These are phyloP conservation scores for Acanthamoeba lenticulata DNA, from an alignment of 208 protist genomes.

Conservation along the genomic window DNA sequence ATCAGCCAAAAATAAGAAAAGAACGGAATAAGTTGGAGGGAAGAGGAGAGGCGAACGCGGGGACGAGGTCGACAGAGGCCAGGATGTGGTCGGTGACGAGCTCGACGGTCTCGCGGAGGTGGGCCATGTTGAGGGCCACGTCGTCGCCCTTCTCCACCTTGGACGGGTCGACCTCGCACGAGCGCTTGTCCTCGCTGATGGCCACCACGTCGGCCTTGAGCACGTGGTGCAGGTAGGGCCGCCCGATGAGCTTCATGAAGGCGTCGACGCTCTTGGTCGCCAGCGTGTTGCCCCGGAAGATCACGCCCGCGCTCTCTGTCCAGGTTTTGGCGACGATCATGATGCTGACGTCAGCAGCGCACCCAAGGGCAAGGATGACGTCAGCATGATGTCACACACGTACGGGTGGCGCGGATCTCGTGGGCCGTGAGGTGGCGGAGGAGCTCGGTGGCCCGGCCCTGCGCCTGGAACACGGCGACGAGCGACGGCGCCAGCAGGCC, in stretches of 20 bases:
- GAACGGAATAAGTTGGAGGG: neutral
- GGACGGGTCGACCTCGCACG: conserved; percentile 43
- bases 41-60: neutral
- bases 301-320: conserved; percentile 22
- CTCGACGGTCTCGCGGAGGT: neutral
- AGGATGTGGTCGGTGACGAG: conserved; percentile 30
- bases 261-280: conserved; percentile 24
- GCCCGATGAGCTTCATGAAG: conserved; percentile 45
- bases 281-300: conserved; percentile 39
- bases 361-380: too few species aligned
- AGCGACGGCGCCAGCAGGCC: neutral
- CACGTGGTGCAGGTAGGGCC: neutral
- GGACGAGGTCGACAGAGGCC: neutral
- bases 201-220: neutral
- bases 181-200: conserved; percentile 39
- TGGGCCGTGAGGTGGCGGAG: neutral
- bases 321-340: too few species aligned
- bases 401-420: conserved; percentile 2
- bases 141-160: conserved; percentile 39
- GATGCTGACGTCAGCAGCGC: too few species aligned
- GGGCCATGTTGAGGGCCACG: conserved; percentile 7
- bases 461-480: neutral
- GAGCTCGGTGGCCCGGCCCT: neutral
- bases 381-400: too few species aligned
- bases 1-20: neutral